A percentile compares a stretch with the other conserved stretches of the same genome.
Conservation (phyloP, 2,329 filamentous ascomycete genomes). For the Nemania sp. region DNA sequence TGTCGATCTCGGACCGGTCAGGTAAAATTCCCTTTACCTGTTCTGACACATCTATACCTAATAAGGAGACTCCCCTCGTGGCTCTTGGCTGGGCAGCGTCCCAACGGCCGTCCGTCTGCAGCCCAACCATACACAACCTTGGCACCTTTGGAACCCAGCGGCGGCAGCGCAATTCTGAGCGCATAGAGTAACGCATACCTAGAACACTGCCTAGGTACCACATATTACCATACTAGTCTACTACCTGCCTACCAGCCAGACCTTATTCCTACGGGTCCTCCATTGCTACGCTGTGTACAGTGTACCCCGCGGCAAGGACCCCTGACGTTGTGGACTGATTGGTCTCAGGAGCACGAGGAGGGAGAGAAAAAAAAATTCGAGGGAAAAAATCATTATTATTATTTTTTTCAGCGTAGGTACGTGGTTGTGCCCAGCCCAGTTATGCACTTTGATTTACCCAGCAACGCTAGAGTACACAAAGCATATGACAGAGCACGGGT, state of each 20-base stretch:
- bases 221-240: background rate
- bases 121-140: conserved; percentile 46
- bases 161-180: conserved; percentile 1
- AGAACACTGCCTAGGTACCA: background rate
- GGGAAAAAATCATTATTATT: background rate
- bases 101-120: conserved; percentile 48
- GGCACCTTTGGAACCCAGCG: conserved; percentile 28
- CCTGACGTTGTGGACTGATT: conserved; percentile 50
- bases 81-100: conserved; percentile 48
- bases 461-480: background rate
- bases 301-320: conserved; percentile 52
- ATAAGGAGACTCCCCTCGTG: conserved; percentile 41
- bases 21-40: conserved; percentile 11
- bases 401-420: conserved; percentile 19
- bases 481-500: background rate
- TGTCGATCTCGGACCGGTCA: conserved; percentile 36
- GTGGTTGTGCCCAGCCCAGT: conserved; percentile 15
- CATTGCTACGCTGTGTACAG: conserved; percentile 9
- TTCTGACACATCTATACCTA: conserved; percentile 28
- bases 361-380: background rate
- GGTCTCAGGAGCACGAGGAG: conserved; percentile 14
- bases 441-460: conserved; percentile 21
- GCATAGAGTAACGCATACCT: background rate
- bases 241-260: too few species aligned
- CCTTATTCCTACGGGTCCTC: background rate